Base-by-base conservation (phyloP, 1,139 yeast genomes). In the Yamadazyma dushanensis region DNA sequence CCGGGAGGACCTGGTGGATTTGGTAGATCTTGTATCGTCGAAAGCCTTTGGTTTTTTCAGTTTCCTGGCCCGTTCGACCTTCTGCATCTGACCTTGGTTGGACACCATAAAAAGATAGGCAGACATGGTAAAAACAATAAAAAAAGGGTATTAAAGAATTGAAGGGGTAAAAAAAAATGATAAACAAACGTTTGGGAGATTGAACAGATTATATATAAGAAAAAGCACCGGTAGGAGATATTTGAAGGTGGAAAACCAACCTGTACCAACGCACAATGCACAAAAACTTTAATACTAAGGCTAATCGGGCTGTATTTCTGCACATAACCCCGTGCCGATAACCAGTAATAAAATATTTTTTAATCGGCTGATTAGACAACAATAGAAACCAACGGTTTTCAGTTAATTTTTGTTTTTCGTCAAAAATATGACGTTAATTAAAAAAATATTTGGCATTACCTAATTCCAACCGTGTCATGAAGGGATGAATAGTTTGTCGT, bases 81-180 rank as follows among this genome's bases (percentile, higher is more conserved):
- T 32, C 21, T 25, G 34, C 27, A 29, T 26, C 11, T 16, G 30
- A n/a, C 36, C 36, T 37, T 46, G 50, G 25, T 43, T 40, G 33
- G 48, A 44, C 13, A 37, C 50, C 22, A 46, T 32, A 24, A 46
- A 41, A 19, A 46, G 37, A 29, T 41, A 46, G 3, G 45, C 50
- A 7, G 49, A 45, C 50, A 45, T 46, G 5, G 11, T 11, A 20
- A 6, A 14, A 9, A 5, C 10, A 13, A 28, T 19, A 15, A 8
- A 26, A 26, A 8, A 6, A 4, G 20, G 29, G 20, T 16, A 16
- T 26, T 15, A 26, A 26, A 26, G 16, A 16, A 26, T 15, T 10
- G 11, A 16, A n/a, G 5, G 5, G 8, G n/a, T 5, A 10, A 21
- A 10, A 21, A 15, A 25, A 25, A 14, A 14, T 13, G 17, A 25